Percentiles rank a stretch among this genome's conserved stretches.
phyloP scores from a whole-genome alignment of 2,329 filamentous ascomycete genomes.

The Tympanopsis confertula region DNA sequence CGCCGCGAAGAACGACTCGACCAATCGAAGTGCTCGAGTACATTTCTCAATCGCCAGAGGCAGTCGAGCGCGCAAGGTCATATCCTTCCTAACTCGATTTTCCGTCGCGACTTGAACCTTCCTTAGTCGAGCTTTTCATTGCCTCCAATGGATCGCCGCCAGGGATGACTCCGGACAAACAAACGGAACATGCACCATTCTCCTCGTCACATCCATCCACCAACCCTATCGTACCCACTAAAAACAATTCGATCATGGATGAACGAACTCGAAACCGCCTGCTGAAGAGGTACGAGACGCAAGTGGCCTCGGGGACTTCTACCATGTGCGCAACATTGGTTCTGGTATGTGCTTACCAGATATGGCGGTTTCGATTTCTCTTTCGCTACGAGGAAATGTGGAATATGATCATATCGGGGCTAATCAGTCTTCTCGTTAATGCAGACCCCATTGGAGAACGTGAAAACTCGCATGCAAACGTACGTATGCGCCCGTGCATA shows the following conservation, averaged over 20 bases:
- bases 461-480: slow-evolving; percentile 36
- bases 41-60: too few species aligned
- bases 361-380: slow-evolving; percentile 5
- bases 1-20: too few species aligned
- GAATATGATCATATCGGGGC: background rate
- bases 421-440: background rate
- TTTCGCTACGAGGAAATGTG: slow-evolving; percentile 1
- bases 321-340: slow-evolving; percentile 28
- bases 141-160: slow-evolving; percentile 16
- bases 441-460: slow-evolving; percentile 31
- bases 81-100: too few species aligned
- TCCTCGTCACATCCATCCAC: slow-evolving; percentile 24
- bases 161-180: slow-evolving; percentile 23
- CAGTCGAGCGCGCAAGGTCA: too few species aligned
- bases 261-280: slow-evolving; percentile 25
- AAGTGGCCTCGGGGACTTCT: slow-evolving; percentile 28
- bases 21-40: too few species aligned
- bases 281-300: slow-evolving; percentile 30
- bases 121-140: too few species aligned
- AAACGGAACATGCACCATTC: slow-evolving; percentile 8
- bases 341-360: slow-evolving; percentile 21
- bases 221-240: slow-evolving; percentile 9
- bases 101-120: too few species aligned
- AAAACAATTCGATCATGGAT: slow-evolving; percentile 20
- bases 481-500: slow-evolving; percentile 11